phyloP scores from a whole-genome alignment of 139 green algal species.

The Chlorella ohadii region DNA sequence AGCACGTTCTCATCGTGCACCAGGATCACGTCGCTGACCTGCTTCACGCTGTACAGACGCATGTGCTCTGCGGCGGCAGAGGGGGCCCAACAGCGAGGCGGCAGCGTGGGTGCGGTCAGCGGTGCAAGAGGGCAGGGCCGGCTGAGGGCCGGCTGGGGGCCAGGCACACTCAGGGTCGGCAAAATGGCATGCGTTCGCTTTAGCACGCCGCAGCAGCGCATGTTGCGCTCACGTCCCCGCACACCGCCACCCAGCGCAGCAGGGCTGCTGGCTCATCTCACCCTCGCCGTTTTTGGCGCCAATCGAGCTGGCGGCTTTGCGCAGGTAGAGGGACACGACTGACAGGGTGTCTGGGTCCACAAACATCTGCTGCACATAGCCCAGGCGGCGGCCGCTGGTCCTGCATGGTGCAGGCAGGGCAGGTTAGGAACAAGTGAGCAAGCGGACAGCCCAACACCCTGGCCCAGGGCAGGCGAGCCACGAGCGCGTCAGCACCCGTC shows the following conservation, averaged over 20 bases:
- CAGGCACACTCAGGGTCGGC: too few species aligned
- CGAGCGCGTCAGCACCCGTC: too few species aligned
- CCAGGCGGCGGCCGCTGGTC: slow-evolving; percentile 66
- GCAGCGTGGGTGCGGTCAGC: background rate
- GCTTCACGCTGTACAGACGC: slow-evolving; percentile 59
- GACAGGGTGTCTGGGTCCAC: slow-evolving; percentile 62
- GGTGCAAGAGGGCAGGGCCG: background rate
- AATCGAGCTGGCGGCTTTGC: slow-evolving; percentile 38
- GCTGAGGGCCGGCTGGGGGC: too few species aligned
- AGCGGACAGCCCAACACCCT: slow-evolving; percentile 64
- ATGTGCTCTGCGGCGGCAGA: slow-evolving; percentile 47
- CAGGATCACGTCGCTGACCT: slow-evolving; percentile 85
- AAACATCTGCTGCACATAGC: slow-evolving; percentile 67
- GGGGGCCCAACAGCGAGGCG: too few species aligned
- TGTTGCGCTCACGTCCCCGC: too few species aligned
- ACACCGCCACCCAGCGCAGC: too few species aligned
- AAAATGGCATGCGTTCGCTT: too few species aligned
- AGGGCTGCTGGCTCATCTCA: background rate
- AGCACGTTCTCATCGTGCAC: slow-evolving; percentile 75
- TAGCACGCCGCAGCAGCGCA: background rate
- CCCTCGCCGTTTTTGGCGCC: background rate
- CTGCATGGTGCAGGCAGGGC: slow-evolving; percentile 9
- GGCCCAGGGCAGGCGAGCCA: too few species aligned
- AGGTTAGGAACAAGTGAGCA: background rate
- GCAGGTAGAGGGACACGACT: slow-evolving; percentile 75